Base-by-base conservation (phyloP, 139 green algal species). In the Coelastrella sp. region DNA sequence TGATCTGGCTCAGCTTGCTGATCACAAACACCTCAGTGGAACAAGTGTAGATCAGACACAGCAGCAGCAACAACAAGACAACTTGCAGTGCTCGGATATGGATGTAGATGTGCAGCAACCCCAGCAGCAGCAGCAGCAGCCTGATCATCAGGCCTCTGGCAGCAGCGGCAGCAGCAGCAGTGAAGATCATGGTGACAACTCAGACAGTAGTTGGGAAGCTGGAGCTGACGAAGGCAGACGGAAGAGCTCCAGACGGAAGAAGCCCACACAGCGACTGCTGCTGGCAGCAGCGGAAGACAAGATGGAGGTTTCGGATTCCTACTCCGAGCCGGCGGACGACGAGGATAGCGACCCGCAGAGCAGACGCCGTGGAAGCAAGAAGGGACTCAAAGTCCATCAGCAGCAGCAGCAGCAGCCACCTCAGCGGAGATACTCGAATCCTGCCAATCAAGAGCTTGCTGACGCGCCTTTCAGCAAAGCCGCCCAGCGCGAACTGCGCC, bases 1-100 rank as follows among this genome's bases (percentile, higher is more conserved):
- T 35, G 2, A 57, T 57, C 48, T 57, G 48, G 48, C 13, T 57
- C 53, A 63, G 53, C 15, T 15, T 23, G 25, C 53, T 34, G 53
- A 64, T 21, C 27, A 21, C 21, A 21, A 64, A 32, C 21, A 19
- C 30, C 19, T 19, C 21, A 64, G 53, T 21, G 30, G 21, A 27
- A 9, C 53, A 9, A 64, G 53, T 27, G 53, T 64, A 32, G 53
- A 64, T 64, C 53, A 64, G 21, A 5, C 17, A 5, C 11, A 71
- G 30, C 62, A 77, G 4, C 67, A 77, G 64, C 64, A 73, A 30
- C 64, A 74, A 30, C 67, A 77, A 27, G 15, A 51, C n/a, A n/a
- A n/a, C n/a, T n/a, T n/a, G n/a, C n/a, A n/a, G n/a, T n/a, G n/a
- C n/a, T n/a, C n/a, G 67, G n/a, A 41, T 27, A 1, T 30, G 5